A percentile compares a stretch with the other conserved stretches of the same genome.
Evolutionary conservation across 148 eudicot species (phyloP).

Genomic region (Diospyros lotus): DNA sequence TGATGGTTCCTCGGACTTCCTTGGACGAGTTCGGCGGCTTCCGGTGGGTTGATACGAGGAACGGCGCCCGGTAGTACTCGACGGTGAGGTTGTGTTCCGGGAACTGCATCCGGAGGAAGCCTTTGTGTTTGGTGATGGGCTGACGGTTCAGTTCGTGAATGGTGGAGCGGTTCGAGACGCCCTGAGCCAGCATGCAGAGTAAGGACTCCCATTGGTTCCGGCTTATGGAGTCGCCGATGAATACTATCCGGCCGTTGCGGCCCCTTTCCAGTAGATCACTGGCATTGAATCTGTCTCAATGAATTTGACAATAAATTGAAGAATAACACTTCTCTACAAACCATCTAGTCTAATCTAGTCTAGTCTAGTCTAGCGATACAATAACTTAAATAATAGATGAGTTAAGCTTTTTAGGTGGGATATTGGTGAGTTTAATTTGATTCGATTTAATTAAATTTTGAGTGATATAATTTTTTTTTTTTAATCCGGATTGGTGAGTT

Average conservation of each 20-base stretch:
- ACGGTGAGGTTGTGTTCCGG: conserved; percentile 58
- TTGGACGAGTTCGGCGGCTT: conserved; percentile 40
- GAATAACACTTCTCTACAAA: too few species aligned
- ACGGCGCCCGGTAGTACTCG: conserved; percentile 68
- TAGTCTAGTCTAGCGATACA: too few species aligned
- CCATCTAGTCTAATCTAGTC: too few species aligned
- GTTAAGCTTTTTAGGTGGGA: too few species aligned
- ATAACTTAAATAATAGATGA: too few species aligned
- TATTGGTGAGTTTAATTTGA: too few species aligned
- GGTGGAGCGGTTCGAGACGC: neutral
- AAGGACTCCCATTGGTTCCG: conserved; percentile 63
- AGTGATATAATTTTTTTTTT: too few species aligned
- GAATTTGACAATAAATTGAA: too few species aligned
- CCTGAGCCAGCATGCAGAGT: conserved; percentile 35
- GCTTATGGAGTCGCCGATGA: conserved; percentile 55
- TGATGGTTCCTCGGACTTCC: conserved; percentile 38
- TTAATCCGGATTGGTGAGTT: too few species aligned
- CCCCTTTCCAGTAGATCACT: conserved; percentile 43
- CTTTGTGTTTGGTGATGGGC: conserved; percentile 61
- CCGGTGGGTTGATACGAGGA: conserved; percentile 36
- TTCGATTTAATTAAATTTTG: too few species aligned
- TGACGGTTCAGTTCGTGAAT: conserved; percentile 52
- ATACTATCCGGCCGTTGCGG: conserved; percentile 48
- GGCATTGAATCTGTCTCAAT: conserved; percentile 10
- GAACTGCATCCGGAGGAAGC: conserved; percentile 52